Evolutionary conservation across 257 asterid genomes (phyloP).

Genomic region (Ballota nigra): DNA sequence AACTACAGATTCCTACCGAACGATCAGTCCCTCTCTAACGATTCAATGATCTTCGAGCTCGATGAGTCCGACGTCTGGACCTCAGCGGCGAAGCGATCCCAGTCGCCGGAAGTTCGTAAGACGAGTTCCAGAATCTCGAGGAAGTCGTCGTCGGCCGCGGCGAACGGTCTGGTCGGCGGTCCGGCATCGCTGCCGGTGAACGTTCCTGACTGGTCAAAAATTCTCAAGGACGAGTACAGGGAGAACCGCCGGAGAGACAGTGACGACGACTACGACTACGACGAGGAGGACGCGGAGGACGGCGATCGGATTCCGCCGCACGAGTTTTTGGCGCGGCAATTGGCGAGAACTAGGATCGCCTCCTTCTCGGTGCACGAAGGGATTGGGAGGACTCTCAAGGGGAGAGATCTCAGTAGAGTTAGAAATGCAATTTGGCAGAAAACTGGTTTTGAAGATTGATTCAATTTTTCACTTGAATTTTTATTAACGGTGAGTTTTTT

Average conservation of each 20-base stretch:
- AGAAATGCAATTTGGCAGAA: conserved; percentile 97
- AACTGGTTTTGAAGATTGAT: conserved; percentile 83
- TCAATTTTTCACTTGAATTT: not conserved
- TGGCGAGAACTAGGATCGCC: conserved; percentile 62
- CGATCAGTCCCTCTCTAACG: conserved; percentile 29
- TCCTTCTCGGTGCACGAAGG: conserved; percentile 96
- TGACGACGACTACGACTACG: conserved; percentile 40
- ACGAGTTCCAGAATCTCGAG: conserved; percentile 34
- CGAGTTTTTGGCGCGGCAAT: conserved; percentile 54
- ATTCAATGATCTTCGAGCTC: conserved; percentile 65
- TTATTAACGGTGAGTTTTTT: not conserved
- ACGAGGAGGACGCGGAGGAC: conserved; percentile 34
- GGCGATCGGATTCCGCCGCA: conserved; percentile 82
- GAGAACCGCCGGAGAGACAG: conserved; percentile 46
- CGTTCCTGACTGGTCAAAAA: conserved; percentile 98
- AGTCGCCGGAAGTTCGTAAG: conserved; percentile 62
- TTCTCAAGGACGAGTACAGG: conserved; percentile 72
- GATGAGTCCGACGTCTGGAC: conserved; percentile 87
- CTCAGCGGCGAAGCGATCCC: conserved; percentile 36
- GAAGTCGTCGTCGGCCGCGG: conserved; percentile 30
- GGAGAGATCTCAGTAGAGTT: conserved; percentile 96
- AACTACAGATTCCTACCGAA: conserved; percentile 57
- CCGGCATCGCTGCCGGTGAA: conserved; percentile 87
- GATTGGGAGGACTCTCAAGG: conserved; percentile 87
- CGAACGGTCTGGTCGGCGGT: conserved; percentile 14